Evolutionary conservation across 2,329 filamentous ascomycete genomes (phyloP), one percentile per base, ranked within the genome.

Genomic region (Achaetomium macrosporum): DNA sequence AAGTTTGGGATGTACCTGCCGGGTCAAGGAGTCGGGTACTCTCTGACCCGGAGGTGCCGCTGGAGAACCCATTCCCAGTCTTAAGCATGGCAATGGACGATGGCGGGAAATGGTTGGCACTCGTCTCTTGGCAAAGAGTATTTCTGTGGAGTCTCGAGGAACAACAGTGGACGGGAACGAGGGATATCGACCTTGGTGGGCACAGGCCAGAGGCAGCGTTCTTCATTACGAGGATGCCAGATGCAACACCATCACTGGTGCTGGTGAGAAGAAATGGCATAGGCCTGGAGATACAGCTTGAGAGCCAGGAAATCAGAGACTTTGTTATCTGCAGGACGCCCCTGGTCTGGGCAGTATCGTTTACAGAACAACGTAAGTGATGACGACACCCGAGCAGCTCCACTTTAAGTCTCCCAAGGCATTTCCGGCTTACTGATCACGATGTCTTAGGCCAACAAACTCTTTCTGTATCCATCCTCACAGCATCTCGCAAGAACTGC

Each of bases 71-170:
- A 0, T 84, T 84, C 54, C 82, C 83, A 0, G 71, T 88, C 10
- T 65, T 84, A 29, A 79, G 81, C 2, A 76, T 86, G 62, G 76
- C 84, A 0, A 78, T 90, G 31, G 83, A 89, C 54, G 77, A 80
- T 31, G 73, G 74, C 13, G 84, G 83, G 2, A 78, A 75, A 39
- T 85, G 82, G 77, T 71, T 90, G 31, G 87, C 85, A 1, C 70
- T 90, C 4, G 71, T 88, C 30, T 83, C 84, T 9, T 74, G 76
- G 5, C 72, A 73, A 43, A 75, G 73, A 33, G 76, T 88, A 12
- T 69, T 78, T 16, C 62, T 90, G 5, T 91, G 86, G 82, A 79
- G 81, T 58, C 71, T 88, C 4, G 67, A 70, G 15, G 72, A 81
- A 37, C 75, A 76, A 43, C 70, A 69, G 11, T 85, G 85, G 75